These are phyloP conservation scores for Syzygium malaccense DNA, from an alignment of 441 rosid genomes.

Conservation along the genomic window DNA sequence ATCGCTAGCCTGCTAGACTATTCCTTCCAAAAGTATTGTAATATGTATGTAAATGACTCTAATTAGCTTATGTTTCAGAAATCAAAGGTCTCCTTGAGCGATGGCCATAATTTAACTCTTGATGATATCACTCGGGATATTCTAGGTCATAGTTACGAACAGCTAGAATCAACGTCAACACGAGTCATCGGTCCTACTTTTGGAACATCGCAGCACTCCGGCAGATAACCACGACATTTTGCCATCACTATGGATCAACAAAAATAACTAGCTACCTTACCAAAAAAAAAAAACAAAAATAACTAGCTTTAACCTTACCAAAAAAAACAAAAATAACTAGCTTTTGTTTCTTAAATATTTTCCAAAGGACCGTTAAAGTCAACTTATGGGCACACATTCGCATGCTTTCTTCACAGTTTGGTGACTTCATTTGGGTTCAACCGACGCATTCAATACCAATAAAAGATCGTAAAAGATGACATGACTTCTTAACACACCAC, in stretches of 20 bases:
- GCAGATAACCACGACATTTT: rapidly evolving
- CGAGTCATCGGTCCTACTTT: neutral
- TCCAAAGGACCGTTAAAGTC: neutral
- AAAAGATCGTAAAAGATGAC: neutral
- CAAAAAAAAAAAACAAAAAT: no score
- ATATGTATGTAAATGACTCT: neutral
- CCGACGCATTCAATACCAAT: neutral
- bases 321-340: neutral
- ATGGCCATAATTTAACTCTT: neutral
- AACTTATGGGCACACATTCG: neutral
- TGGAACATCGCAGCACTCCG: neutral
- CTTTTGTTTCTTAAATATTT: neutral
- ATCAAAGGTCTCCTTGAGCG: neutral
- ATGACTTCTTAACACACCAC: neutral
- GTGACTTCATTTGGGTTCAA: neutral
- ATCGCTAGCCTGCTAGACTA: neutral
- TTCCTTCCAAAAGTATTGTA: neutral
- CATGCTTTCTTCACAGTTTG: neutral
- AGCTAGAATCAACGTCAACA: neutral
- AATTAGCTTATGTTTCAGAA: neutral
- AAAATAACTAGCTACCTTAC: neutral
- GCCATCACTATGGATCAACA: neutral
- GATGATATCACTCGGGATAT: neutral
- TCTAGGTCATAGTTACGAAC: neutral
- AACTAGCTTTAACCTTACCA: no score